A percentile compares a stretch with the other conserved stretches of the same genome.
phyloP scores from a whole-genome alignment of 345 rosid species.

The Gossypium raimondii region DNA sequence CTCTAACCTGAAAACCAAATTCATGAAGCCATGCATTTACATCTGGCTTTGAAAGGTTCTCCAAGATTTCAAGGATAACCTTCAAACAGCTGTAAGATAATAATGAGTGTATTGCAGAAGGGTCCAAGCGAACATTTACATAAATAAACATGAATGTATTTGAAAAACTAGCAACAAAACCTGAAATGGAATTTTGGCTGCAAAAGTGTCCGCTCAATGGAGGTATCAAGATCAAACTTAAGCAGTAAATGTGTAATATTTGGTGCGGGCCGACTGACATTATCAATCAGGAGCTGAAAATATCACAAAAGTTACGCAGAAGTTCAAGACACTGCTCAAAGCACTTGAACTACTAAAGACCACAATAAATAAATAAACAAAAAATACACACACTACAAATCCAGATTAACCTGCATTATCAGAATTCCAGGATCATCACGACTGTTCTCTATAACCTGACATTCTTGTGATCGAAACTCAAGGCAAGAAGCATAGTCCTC shows the following conservation, averaged over 20 bases:
- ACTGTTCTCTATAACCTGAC: conserved; percentile 59
- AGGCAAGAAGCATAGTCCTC: conserved; percentile 97
- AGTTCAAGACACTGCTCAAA: background rate
- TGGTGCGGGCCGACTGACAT: conserved; percentile 84
- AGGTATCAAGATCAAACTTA: conserved; percentile 74
- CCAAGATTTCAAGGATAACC: conserved; percentile 87
- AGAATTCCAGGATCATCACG: conserved; percentile 78
- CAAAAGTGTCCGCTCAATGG: conserved; percentile 71
- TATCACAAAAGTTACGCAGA: conserved; percentile 4
- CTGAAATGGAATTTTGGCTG: conserved; percentile 97
- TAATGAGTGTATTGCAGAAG: conserved; percentile 3
- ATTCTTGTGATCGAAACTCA: conserved; percentile 72
- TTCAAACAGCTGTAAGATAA: conserved; percentile 73
- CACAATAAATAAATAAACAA: background rate
- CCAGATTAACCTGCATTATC: conserved; percentile 71
- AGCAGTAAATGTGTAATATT: conserved; percentile 86
- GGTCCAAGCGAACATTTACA: conserved; percentile 11
- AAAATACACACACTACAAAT: background rate
- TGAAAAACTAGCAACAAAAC: conserved; percentile 30
- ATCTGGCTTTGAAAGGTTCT: conserved; percentile 68
- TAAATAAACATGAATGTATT: background rate
- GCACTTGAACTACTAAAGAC: conserved; percentile 2
- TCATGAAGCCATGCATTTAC: conserved; percentile 78
- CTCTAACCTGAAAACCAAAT: conserved; percentile 81
- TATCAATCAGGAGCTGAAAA: conserved; percentile 82